Conservation (phyloP, 768 basidiomycete genomes). For the Kwoniella dejecticola region DNA sequence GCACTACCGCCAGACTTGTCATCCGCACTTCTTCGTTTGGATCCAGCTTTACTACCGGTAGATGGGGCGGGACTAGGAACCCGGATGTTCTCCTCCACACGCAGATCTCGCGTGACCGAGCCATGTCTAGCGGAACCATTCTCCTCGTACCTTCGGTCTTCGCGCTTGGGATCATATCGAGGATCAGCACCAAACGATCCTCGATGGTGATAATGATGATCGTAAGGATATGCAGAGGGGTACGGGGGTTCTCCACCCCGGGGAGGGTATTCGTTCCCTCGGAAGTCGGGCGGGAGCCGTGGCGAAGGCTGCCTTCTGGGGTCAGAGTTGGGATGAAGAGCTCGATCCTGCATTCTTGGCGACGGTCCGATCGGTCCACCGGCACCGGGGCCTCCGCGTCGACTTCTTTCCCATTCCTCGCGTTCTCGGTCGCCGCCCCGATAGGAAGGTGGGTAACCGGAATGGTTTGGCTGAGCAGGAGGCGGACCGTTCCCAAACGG, state of each 20-base stretch:
- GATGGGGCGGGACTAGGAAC: slow-evolving; percentile 40
- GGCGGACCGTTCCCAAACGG: slow-evolving; percentile 22
- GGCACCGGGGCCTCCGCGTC: slow-evolving; percentile 59
- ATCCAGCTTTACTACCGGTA: slow-evolving; percentile 30
- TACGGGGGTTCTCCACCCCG: slow-evolving; percentile 7
- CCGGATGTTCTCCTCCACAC: slow-evolving; percentile 31
- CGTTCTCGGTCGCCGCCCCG: slow-evolving; percentile 34
- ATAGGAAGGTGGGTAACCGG: slow-evolving; percentile 8
- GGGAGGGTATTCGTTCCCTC: slow-evolving; percentile 8
- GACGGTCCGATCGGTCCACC: slow-evolving; percentile 30
- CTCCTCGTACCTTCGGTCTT: slow-evolving; percentile 26
- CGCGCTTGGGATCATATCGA: slow-evolving; percentile 27
- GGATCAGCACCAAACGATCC: slow-evolving; percentile 53
- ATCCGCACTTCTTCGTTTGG: slow-evolving; percentile 30
- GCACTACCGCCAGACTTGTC: slow-evolving; percentile 22
- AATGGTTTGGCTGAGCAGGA: slow-evolving; percentile 2
- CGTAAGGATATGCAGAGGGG: slow-evolving; percentile 20
- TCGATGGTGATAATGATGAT: slow-evolving; percentile 48
- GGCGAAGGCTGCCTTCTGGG: slow-evolving; percentile 31
- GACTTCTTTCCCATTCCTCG: slow-evolving; percentile 60
- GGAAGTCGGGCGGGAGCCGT: slow-evolving; percentile 20
- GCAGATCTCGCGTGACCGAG: slow-evolving; percentile 30
- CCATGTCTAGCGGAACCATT: slow-evolving; percentile 25
- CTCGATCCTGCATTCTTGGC: slow-evolving; percentile 55
- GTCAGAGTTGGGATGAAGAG: slow-evolving; percentile 59